These are phyloP conservation scores for Simmondsia chinensis DNA, from an alignment of 148 eudicot species.

Conservation along the genomic window DNA sequence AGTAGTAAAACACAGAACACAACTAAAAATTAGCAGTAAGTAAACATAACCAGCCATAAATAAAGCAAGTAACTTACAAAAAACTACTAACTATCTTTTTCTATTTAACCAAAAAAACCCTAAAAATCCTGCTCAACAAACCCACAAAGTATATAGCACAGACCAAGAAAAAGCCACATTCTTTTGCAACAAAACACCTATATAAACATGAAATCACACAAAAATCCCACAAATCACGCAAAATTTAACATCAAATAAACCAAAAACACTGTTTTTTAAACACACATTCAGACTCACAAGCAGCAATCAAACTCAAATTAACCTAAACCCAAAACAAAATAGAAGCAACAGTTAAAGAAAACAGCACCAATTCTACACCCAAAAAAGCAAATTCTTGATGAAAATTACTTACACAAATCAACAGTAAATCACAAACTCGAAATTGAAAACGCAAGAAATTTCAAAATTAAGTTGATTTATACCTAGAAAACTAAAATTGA, in stretches of 20 bases:
- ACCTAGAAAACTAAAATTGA: neutral
- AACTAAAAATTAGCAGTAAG: conserved; percentile 22
- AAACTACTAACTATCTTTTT: neutral
- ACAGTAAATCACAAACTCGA: neutral
- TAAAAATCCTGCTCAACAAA: neutral
- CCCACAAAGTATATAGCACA: neutral
- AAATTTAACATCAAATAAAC: neutral
- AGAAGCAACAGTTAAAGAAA: conserved; percentile 1
- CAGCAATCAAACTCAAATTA: conserved; percentile 13
- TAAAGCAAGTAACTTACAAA: neutral
- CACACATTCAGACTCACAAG: neutral
- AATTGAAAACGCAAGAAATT: neutral
- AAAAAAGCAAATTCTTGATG: neutral
- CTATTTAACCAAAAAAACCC: conserved; percentile 6
- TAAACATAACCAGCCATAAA: conserved; percentile 4
- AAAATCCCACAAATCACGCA: neutral
- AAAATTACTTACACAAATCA: conserved; percentile 1
- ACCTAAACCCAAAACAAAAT: conserved; percentile 6
- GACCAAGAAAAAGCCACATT: neutral
- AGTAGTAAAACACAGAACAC: conserved; percentile 19
- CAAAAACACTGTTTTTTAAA: conserved; percentile 1
- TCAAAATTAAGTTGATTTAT: neutral
- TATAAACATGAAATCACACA: conserved; percentile 1
- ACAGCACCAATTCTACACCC: conserved; percentile 5
- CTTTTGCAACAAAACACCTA: neutral